Percentiles rank a stretch among this genome's conserved stretches.
Conservation (phyloP, 2,329 filamentous ascomycete species). For the Xylaria sp. region DNA sequence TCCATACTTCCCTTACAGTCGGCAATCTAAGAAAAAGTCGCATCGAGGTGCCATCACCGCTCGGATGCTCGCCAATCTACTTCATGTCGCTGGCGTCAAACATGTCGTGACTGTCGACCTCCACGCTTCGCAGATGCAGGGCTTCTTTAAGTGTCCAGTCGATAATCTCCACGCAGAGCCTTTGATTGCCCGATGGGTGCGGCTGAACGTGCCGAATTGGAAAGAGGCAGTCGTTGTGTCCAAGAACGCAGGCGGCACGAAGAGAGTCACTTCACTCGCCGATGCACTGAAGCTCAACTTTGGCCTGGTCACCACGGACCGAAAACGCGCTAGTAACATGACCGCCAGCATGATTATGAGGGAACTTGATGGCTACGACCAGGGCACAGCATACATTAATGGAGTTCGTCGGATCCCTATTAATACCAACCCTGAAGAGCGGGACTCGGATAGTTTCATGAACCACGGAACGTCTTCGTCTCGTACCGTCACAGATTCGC, state of each 20-base stretch:
- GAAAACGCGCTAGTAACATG: conserved; percentile 73
- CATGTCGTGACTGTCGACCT: conserved; percentile 98
- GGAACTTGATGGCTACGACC: conserved; percentile 67
- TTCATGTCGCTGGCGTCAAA: conserved; percentile 92
- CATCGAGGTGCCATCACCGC: conserved; percentile 96
- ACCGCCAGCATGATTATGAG: conserved; percentile 81
- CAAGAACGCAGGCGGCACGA: conserved; percentile 97
- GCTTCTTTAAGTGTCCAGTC: conserved; percentile 97
- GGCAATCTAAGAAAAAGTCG: conserved; percentile 99
- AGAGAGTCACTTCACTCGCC: conserved; percentile 93
- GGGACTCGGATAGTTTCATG: conserved; percentile 48
- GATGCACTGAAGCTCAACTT: conserved; percentile 98
- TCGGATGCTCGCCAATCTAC: conserved; percentile 94
- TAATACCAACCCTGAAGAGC: conserved; percentile 41
- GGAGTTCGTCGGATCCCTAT: conserved; percentile 44
- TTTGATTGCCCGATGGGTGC: conserved; percentile 94
- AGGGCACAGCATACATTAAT: conserved; percentile 44
- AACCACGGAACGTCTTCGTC: conserved; percentile 44
- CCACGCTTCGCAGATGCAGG: conserved; percentile 98
- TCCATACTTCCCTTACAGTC: conserved; percentile 98
- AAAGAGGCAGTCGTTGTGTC: conserved; percentile 93
- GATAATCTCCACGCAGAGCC: conserved; percentile 98
- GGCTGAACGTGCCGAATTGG: conserved; percentile 88
- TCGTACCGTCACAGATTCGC: conserved; percentile 53
- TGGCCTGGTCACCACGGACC: conserved; percentile 91